A percentile compares a stretch with the other conserved stretches of the same genome.
phyloP scores from a whole-genome alignment of 108 stramenopile species.

The Ochromonas danica region DNA sequence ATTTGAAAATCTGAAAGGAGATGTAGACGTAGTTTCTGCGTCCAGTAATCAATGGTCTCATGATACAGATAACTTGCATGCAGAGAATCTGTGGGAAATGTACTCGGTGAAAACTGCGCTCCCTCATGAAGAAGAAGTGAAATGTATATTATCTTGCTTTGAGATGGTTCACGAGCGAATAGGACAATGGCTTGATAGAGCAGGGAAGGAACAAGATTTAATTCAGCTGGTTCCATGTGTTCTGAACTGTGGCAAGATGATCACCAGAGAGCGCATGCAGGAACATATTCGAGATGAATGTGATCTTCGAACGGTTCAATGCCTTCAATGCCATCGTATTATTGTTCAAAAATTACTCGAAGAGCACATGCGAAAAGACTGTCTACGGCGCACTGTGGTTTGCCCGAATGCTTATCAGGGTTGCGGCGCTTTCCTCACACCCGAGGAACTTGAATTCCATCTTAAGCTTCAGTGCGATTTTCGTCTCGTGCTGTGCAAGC shows the following conservation, averaged over 20 bases:
- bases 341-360: not conserved
- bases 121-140: not conserved
- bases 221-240: not conserved
- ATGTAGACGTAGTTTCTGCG: not conserved
- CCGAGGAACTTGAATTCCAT: not conserved
- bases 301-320: not conserved
- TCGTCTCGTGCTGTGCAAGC: not conserved
- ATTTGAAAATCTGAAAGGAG: not conserved
- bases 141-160: not conserved
- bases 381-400: not conserved
- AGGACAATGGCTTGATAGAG: not conserved
- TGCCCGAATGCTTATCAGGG: conserved; percentile 29
- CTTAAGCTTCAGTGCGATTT: not conserved
- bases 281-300: conserved; percentile 23
- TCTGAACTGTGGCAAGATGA: not conserved
- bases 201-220: conserved; percentile 20
- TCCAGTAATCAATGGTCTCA: not conserved
- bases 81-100: not conserved
- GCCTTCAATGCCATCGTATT: not conserved
- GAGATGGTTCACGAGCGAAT: not conserved
- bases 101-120: not conserved
- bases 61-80: not conserved
- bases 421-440: not conserved
- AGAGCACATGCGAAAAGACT: not conserved
- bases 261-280: not conserved